Percentiles rank a stretch among this genome's conserved stretches.
Evolutionary conservation across 139 green algal species (phyloP).

Genomic region (Picochlorum sp.): DNA sequence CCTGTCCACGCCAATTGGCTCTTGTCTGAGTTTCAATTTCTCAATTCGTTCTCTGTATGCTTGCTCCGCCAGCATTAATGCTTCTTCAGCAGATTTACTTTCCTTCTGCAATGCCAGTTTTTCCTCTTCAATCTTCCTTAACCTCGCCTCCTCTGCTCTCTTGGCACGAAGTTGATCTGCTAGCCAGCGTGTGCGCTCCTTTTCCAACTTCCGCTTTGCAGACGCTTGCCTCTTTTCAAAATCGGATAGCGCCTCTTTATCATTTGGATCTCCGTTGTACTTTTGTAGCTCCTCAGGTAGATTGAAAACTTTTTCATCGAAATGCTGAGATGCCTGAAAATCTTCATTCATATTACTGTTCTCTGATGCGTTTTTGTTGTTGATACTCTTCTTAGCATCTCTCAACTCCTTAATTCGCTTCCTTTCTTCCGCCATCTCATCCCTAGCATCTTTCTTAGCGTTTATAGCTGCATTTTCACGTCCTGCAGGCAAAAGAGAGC

Average conservation of each 20-base stretch:
- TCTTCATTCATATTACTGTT: background rate
- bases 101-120: background rate
- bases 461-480: conserved; percentile 23
- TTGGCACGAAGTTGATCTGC: conserved; percentile 22
- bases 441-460: conserved; percentile 17
- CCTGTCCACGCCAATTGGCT: conserved; percentile 30
- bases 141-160: conserved; percentile 10
- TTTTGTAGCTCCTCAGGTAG: conserved; percentile 33
- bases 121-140: background rate
- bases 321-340: background rate
- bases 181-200: conserved; percentile 21
- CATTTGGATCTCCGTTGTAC: conserved; percentile 20
- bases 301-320: conserved; percentile 13
- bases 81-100: conserved; percentile 1
- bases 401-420: conserved; percentile 28
- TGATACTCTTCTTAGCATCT: conserved; percentile 9
- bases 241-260: conserved; percentile 27
- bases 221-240: conserved; percentile 38
- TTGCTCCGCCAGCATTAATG: conserved; percentile 17
- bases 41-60: conserved; percentile 25
- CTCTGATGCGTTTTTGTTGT: background rate
- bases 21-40: conserved; percentile 12
- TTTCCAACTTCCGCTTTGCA: conserved; percentile 29
- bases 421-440: conserved; percentile 30
- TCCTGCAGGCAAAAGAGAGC: background rate